A percentile compares a stretch with the other conserved stretches of the same genome.
Evolutionary conservation across 441 rosid species (phyloP).

Genomic region (Eruca vesicaria): DNA sequence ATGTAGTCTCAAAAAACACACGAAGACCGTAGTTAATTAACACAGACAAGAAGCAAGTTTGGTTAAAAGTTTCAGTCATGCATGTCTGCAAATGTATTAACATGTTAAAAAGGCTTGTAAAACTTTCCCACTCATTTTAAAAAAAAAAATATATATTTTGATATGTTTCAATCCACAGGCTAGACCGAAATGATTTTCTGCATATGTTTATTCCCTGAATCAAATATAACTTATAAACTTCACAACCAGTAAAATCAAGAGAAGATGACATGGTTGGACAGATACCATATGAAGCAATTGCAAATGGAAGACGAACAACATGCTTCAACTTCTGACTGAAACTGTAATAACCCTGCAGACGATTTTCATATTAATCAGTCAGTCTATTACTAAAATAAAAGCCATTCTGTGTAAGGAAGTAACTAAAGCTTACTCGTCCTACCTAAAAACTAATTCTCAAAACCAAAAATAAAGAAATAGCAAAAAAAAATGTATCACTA

Average conservation of each 20-base stretch:
- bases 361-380: conserved; percentile 15
- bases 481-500: background rate
- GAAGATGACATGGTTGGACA: background rate
- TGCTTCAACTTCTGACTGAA: conserved; percentile 98
- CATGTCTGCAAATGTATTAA: background rate
- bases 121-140: background rate
- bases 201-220: background rate
- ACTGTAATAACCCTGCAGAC: conserved; percentile 87
- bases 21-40: background rate
- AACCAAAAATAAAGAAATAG: background rate
- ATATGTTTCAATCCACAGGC: background rate
- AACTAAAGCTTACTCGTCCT: background rate
- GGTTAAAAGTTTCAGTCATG: background rate
- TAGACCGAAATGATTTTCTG: background rate
- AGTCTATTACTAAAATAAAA: conserved; percentile 11
- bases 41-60: background rate
- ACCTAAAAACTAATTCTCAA: background rate
- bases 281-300: conserved; percentile 83
- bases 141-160: background rate
- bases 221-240: background rate
- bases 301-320: conserved; percentile 88
- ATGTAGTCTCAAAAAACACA: background rate
- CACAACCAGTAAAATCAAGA: background rate
- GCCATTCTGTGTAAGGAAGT: background rate
- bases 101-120: background rate